Conservation (phyloP, 768 basidiomycete species). For the Tricholoma saponaceum region DNA sequence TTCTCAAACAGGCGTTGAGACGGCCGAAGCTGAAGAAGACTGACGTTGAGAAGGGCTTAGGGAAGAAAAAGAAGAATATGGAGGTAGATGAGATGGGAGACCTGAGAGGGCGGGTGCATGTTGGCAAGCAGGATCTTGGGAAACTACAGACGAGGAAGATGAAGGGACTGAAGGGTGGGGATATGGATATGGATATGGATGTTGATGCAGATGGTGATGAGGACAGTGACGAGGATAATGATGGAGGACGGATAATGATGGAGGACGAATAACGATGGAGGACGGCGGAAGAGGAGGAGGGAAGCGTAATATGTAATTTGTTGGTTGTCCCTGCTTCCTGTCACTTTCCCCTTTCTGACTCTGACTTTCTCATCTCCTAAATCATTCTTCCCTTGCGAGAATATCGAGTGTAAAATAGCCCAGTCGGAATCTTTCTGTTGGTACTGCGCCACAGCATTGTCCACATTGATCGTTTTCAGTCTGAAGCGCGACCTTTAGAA, state of each 20-base stretch:
- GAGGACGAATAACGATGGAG: conserved; percentile 7
- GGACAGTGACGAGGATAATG: conserved; percentile 10
- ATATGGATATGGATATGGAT: conserved; percentile 18
- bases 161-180: conserved; percentile 75
- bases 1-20: conserved; percentile 77
- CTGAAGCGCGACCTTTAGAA: too few relatives aligned
- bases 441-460: too few relatives aligned
- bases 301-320: neutral
- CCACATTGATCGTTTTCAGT: too few relatives aligned
- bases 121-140: conserved; percentile 83
- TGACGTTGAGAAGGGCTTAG: conserved; percentile 80
- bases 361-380: neutral
- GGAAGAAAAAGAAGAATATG: conserved; percentile 92
- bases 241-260: conserved; percentile 9
- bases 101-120: conserved; percentile 83
- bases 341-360: neutral
- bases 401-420: too few relatives aligned
- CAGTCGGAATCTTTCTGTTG: too few relatives aligned
- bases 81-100: conserved; percentile 99
- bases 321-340: neutral
- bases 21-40: conserved; percentile 86
- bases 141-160: conserved; percentile 92
- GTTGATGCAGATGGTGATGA: conserved; percentile 17
- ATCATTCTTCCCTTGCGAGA: too few relatives aligned
- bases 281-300: conserved; percentile 18